Evolutionary conservation across 1,284 basidiomycete genomes (phyloP).

Genomic region (Peniophora sp.): DNA sequence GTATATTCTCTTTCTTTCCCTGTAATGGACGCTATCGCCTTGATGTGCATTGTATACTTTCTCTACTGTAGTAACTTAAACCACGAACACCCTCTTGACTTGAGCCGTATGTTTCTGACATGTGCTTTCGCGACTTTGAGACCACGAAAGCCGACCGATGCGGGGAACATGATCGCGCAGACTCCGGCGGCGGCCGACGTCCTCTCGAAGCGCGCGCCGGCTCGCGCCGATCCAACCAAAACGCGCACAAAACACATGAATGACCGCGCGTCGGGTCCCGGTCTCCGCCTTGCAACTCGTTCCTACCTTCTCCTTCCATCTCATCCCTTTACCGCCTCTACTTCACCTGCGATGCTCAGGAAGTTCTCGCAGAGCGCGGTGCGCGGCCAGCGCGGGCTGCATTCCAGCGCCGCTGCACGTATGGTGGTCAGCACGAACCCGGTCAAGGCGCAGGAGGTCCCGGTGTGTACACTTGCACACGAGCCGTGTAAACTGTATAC

Average conservation of each 20-base stretch:
- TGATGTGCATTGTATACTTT: too few relatives aligned
- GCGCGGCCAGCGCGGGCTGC: constrained; percentile 45
- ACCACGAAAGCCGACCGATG: too few relatives aligned
- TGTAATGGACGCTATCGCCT: too few relatives aligned
- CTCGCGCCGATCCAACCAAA: background rate
- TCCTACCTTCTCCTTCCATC: constrained; percentile 3
- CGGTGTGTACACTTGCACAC: constrained; percentile 34
- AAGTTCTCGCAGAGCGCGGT: constrained; percentile 32
- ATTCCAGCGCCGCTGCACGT: constrained; percentile 47
- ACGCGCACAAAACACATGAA: background rate
- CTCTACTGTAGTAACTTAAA: too few relatives aligned
- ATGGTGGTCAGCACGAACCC: constrained; percentile 72
- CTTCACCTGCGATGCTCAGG: constrained; percentile 22
- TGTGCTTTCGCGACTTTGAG: too few relatives aligned
- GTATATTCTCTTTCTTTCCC: too few relatives aligned
- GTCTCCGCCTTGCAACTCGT: background rate
- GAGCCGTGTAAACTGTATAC: constrained; percentile 8
- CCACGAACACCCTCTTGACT: too few relatives aligned
- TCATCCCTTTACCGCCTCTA: too few relatives aligned
- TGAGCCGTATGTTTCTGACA: too few relatives aligned
- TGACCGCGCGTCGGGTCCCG: background rate
- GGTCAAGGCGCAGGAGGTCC: constrained; percentile 77
- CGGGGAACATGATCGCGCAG: too few relatives aligned
- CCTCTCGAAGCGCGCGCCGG: too few relatives aligned
- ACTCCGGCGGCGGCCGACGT: too few relatives aligned